Conservation (phyloP, 192 early-diverging fungal genomes). For the Chytriomyces hyalinus region DNA sequence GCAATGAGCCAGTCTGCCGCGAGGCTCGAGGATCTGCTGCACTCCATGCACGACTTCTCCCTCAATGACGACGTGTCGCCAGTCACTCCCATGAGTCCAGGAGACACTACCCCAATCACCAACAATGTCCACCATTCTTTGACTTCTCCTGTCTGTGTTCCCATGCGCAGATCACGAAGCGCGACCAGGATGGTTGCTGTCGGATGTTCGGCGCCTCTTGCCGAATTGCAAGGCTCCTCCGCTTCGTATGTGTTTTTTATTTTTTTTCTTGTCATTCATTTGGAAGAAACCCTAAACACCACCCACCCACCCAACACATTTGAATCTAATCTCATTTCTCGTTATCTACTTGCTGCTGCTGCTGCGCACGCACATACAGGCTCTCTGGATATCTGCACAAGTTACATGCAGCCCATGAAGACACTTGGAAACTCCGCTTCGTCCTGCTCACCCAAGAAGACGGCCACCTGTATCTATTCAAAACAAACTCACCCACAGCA, state of each 20-base stretch:
- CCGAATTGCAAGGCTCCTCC: not conserved
- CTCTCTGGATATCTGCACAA: too few relatives aligned
- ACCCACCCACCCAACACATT: too few relatives aligned
- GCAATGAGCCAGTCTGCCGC: not conserved
- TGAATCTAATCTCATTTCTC: too few relatives aligned
- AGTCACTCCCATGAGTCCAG: not conserved
- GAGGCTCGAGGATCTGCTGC: not conserved
- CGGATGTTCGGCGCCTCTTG: not conserved
- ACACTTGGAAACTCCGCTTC: constrained; percentile 6
- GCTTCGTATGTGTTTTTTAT: not conserved
- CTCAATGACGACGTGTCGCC: not conserved
- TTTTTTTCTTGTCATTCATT: not conserved
- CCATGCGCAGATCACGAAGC: not conserved
- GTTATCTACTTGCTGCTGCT: too few relatives aligned
- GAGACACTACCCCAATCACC: too few relatives aligned
- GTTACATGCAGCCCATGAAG: not conserved
- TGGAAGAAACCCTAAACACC: too few relatives aligned
- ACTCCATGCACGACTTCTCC: not conserved
- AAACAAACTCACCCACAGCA: constrained; percentile 7
- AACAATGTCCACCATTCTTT: not conserved
- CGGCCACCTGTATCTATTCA: constrained; percentile 16
- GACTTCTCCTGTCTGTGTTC: not conserved
- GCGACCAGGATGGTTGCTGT: not conserved
- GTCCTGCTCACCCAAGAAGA: not conserved
- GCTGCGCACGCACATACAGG: too few relatives aligned